Evolutionary conservation across 768 basidiomycete genomes (phyloP).

Genomic region (Boletales sp.): DNA sequence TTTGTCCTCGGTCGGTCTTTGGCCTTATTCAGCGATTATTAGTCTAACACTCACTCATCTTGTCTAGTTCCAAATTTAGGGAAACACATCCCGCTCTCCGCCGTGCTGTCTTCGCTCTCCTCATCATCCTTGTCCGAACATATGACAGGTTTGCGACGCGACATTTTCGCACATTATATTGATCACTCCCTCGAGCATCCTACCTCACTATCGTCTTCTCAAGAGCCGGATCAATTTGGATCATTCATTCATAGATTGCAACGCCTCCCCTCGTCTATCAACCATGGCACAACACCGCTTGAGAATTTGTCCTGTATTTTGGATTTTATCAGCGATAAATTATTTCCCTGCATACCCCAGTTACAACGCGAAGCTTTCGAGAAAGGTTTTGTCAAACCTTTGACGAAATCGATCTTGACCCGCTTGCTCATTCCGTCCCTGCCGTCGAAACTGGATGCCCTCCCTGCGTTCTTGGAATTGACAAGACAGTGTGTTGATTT

Average conservation of each 20-base stretch:
- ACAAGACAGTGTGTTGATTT: slow-evolving; percentile 58
- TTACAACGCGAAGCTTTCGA: slow-evolving; percentile 45
- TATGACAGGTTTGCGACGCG: slow-evolving; percentile 61
- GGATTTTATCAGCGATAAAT: slow-evolving; percentile 55
- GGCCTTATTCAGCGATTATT: slow-evolving; percentile 19
- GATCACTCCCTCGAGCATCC: slow-evolving; percentile 56
- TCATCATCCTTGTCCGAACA: slow-evolving; percentile 50
- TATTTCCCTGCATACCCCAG: slow-evolving; percentile 56
- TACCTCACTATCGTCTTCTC: slow-evolving; percentile 36
- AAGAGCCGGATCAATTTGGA: slow-evolving; percentile 31
- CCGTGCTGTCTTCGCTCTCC: slow-evolving; percentile 59
- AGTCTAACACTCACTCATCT: slow-evolving; percentile 1
- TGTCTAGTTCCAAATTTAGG: slow-evolving; percentile 54
- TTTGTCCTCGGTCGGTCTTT: slow-evolving; percentile 46
- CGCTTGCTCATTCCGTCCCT: slow-evolving; percentile 66
- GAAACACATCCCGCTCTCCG: slow-evolving; percentile 46
- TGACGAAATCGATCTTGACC: slow-evolving; percentile 58
- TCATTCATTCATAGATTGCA: slow-evolving; percentile 45
- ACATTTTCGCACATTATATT: slow-evolving; percentile 57
- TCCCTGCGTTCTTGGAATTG: slow-evolving; percentile 61
- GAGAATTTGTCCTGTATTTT: slow-evolving; percentile 54
- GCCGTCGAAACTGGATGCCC: slow-evolving; percentile 56
- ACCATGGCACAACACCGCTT: slow-evolving; percentile 39
- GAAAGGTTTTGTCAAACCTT: slow-evolving; percentile 56
- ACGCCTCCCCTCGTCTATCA: slow-evolving; percentile 40